A percentile compares a stretch with the other conserved stretches of the same genome.
Conservation (phyloP, 768 basidiomycete genomes). For the Lactifluus subvellereus region DNA sequence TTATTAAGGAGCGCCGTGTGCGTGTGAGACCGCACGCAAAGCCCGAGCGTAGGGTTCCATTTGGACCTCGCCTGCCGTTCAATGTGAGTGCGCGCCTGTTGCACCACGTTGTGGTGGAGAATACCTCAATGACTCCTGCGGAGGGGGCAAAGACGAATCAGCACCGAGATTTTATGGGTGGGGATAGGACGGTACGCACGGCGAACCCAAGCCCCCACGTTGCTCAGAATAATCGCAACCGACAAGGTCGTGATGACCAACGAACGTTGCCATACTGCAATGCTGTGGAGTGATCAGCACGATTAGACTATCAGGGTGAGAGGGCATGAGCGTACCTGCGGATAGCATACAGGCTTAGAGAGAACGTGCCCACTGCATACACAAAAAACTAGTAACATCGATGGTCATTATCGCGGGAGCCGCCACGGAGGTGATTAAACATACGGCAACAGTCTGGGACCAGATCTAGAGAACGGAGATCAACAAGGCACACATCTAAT, state of each 20-base stretch:
- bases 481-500: not conserved
- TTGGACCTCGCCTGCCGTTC: not conserved
- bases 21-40: not conserved
- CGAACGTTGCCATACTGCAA: slow-evolving; percentile 19
- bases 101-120: not conserved
- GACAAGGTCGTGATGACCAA: not conserved
- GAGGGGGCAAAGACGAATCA: not conserved
- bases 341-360: slow-evolving; percentile 18
- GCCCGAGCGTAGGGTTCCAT: not conserved
- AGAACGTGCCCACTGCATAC: slow-evolving; percentile 8
- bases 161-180: not conserved
- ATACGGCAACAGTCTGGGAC: slow-evolving; percentile 6
- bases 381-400: slow-evolving; percentile 7
- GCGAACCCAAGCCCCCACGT: slow-evolving; percentile 14
- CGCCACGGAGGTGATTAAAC: not conserved
- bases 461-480: not conserved
- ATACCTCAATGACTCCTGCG: slow-evolving; percentile 1
- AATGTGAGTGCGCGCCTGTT: not conserved
- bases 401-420: not conserved
- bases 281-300: not conserved
- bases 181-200: not conserved
- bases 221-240: not conserved
- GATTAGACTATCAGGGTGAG: not conserved
- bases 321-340: slow-evolving; percentile 6
- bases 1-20: slow-evolving; percentile 1